A percentile compares a stretch with the other conserved stretches of the same genome.
Evolutionary conservation across 306 rosid species (phyloP).

Genomic region (Potentilla sterilis): DNA sequence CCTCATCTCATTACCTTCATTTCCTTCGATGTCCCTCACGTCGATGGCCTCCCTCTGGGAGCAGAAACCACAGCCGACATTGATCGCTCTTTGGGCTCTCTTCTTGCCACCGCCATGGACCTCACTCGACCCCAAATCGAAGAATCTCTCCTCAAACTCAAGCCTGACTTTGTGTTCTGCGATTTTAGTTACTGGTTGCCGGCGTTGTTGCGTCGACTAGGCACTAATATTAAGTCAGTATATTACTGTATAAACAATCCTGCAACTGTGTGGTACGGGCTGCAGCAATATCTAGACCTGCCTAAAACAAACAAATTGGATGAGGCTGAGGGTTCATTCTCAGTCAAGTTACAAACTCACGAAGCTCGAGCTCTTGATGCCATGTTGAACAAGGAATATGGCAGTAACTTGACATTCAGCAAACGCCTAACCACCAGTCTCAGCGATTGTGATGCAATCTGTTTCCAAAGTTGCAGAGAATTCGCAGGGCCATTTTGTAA

Average conservation of each 20-base stretch:
- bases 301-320: no score
- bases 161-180: background rate
- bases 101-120: background rate
- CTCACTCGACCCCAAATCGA: background rate
- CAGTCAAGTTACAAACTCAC: background rate
- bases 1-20: background rate
- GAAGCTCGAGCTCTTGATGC: background rate
- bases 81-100: background rate
- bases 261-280: background rate
- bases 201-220: background rate
- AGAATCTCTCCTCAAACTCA: background rate
- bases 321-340: no score
- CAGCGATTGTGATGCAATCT: constrained; percentile 39
- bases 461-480: constrained; percentile 55
- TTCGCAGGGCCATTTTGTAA: constrained; percentile 55
- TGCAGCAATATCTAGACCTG: no score
- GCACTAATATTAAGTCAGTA: background rate
- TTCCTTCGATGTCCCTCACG: background rate
- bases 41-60: background rate
- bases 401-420: background rate
- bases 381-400: background rate
- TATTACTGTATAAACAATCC: background rate
- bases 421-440: background rate
- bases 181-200: background rate
- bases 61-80: background rate